A percentile compares a stretch with the other conserved stretches of the same genome.
phyloP scores from a whole-genome alignment of 2,329 filamentous ascomycete genomes.

The Penicillium sp. region DNA sequence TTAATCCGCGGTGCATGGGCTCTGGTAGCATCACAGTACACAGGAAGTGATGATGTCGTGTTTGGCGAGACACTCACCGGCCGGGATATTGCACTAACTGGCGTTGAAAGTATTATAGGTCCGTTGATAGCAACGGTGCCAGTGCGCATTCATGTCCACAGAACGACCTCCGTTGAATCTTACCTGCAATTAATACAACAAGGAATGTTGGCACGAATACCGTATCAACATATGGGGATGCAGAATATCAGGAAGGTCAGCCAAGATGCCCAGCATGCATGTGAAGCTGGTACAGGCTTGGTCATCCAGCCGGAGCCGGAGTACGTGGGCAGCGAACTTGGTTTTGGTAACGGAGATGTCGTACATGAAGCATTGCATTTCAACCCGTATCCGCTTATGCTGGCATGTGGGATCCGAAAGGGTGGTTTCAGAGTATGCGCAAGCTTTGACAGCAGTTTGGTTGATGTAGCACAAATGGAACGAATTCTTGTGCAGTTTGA shows the following conservation, averaged over 20 bases:
- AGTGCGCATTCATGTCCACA: slow-evolving; percentile 38
- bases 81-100: slow-evolving; percentile 42
- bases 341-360: slow-evolving; percentile 33
- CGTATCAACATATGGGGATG: slow-evolving; percentile 48
- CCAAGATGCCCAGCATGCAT: slow-evolving; percentile 35
- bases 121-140: slow-evolving; percentile 49
- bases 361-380: slow-evolving; percentile 38
- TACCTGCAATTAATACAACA: slow-evolving; percentile 31
- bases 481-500: slow-evolving; percentile 35
- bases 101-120: slow-evolving; percentile 47
- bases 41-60: slow-evolving; percentile 43
- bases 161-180: slow-evolving; percentile 23
- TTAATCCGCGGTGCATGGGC: slow-evolving; percentile 49
- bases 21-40: slow-evolving; percentile 43
- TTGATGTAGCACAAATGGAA: slow-evolving; percentile 35
- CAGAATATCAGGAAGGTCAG: slow-evolving; percentile 46
- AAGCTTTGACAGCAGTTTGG: slow-evolving; percentile 40
- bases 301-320: slow-evolving; percentile 40
- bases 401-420: slow-evolving; percentile 43
- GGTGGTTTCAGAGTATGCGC: slow-evolving; percentile 43
- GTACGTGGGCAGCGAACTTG: slow-evolving; percentile 34
- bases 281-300: slow-evolving; percentile 32
- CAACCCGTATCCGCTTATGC: slow-evolving; percentile 49
- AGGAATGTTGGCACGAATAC: slow-evolving; percentile 34
- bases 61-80: slow-evolving; percentile 51